Evolutionary conservation across 169 alveolate species (phyloP).

Genomic region (Cryptosporidium felis): DNA sequence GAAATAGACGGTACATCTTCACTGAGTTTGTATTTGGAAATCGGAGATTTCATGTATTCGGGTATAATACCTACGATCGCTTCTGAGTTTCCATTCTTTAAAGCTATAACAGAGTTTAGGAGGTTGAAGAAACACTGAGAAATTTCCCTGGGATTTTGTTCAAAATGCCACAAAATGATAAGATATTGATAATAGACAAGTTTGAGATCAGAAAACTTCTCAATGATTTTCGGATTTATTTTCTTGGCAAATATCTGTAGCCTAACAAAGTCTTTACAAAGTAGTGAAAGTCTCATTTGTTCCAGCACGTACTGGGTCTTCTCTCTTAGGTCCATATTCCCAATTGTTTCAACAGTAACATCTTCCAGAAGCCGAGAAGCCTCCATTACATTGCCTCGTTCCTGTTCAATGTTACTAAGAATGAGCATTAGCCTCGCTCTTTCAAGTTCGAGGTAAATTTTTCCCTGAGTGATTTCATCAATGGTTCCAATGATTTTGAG

Average conservation of each 20-base stretch:
- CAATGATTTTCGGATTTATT: constrained; percentile 38
- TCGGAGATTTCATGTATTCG: constrained; percentile 38
- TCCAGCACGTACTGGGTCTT: constrained; percentile 78
- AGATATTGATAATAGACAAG: constrained; percentile 49
- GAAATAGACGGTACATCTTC: constrained; percentile 3
- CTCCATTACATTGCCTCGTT: constrained; percentile 73
- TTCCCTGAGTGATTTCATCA: constrained; percentile 67
- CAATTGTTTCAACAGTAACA: constrained; percentile 75
- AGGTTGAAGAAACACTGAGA: constrained; percentile 8
- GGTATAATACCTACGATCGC: constrained; percentile 1
- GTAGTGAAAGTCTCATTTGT: constrained; percentile 76
- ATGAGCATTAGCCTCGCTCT: constrained; percentile 76
- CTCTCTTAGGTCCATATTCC: constrained; percentile 78
- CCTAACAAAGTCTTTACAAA: constrained; percentile 61
- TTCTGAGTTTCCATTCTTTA: neutral
- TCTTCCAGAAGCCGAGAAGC: constrained; percentile 77
- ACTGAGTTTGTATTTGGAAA: neutral
- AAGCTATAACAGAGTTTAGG: neutral
- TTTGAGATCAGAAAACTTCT: constrained; percentile 17
- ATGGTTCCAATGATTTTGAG: constrained; percentile 42
- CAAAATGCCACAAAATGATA: constrained; percentile 42
- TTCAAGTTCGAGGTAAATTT: constrained; percentile 80
- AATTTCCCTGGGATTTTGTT: constrained; percentile 55
- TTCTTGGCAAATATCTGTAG: constrained; percentile 66
- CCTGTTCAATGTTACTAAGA: constrained; percentile 75